phyloP scores from a whole-genome alignment of 345 rosid species.

The Xanthoceras sorbifolium region DNA sequence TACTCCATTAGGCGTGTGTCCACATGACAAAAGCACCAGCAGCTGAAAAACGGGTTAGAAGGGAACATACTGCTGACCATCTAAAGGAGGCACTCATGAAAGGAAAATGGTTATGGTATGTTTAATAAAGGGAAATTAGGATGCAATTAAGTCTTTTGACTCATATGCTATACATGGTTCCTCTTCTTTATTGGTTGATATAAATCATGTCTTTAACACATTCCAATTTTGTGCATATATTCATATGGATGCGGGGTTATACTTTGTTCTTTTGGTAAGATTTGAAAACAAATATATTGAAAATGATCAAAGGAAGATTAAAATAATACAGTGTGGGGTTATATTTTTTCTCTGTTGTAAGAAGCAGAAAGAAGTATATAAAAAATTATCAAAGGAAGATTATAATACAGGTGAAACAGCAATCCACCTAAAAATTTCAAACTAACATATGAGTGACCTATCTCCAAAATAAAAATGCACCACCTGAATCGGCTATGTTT shows the following conservation, averaged over 20 bases:
- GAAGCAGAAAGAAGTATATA: neutral
- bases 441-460: neutral
- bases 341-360: neutral
- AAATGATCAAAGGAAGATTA: neutral
- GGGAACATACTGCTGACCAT: constrained; percentile 57
- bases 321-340: neutral
- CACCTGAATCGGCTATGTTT: neutral
- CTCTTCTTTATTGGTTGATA: neutral
- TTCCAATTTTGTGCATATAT: neutral
- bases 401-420: neutral
- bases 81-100: constrained; percentile 68
- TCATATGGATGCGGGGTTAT: neutral
- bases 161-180: neutral
- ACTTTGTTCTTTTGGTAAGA: neutral
- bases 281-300: neutral
- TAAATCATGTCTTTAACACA: neutral
- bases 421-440: neutral
- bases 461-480: neutral
- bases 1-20: constrained; percentile 54
- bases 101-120: constrained; percentile 96
- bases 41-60: constrained; percentile 63
- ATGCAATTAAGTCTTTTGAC: neutral
- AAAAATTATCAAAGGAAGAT: neutral
- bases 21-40: constrained; percentile 44
- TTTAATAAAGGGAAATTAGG: constrained; percentile 14